Conservation (phyloP, 306 rosid species). For the Medicago lupulina region DNA sequence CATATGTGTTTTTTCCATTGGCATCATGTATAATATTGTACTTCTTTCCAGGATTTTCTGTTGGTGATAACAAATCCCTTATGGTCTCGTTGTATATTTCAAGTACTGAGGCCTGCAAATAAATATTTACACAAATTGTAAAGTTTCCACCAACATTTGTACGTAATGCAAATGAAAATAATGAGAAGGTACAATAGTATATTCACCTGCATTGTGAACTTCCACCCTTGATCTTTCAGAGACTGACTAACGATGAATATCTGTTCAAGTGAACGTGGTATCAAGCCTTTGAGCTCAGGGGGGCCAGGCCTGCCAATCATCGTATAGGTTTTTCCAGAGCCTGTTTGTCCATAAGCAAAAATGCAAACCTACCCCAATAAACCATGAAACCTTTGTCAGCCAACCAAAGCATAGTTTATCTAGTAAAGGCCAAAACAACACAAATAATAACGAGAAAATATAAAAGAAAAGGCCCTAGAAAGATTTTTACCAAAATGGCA, state of each 20-base stretch:
- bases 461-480: neutral
- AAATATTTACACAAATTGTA: conserved; percentile 28
- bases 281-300: conserved; percentile 78
- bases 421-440: neutral
- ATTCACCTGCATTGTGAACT: conserved; percentile 86
- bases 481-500: neutral
- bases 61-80: conserved; percentile 77
- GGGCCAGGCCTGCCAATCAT: conserved; percentile 94
- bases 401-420: conserved; percentile 18
- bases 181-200: conserved; percentile 7
- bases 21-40: conserved; percentile 85
- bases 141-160: neutral
- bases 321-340: conserved; percentile 92
- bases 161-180: conserved; percentile 18
- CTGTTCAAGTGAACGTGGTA: conserved; percentile 88
- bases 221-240: conserved; percentile 86
- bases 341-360: conserved; percentile 97
- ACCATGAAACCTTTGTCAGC: conserved; percentile 41
- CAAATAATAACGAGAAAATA: neutral
- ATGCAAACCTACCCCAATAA: conserved; percentile 79
- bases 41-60: conserved; percentile 78
- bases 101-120: conserved; percentile 74
- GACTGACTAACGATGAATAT: conserved; percentile 83
- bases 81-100: conserved; percentile 92
- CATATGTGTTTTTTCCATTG: conserved; percentile 84